Conservation (phyloP, 768 basidiomycete genomes). For the Hysterangium stoloniferum region DNA sequence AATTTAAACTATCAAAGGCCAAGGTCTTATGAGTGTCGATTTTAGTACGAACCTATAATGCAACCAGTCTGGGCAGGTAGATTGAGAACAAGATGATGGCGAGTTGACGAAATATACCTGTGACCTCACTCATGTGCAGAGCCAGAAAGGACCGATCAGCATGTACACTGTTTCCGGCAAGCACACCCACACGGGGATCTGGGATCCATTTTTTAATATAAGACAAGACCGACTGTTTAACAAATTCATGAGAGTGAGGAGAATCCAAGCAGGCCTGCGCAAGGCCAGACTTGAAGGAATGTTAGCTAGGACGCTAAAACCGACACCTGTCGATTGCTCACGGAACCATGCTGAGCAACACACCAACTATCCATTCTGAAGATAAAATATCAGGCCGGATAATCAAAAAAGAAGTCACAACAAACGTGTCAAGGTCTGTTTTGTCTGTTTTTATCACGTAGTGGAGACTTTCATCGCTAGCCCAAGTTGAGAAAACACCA, state of each 20-base stretch:
- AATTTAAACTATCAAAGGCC: slow-evolving; percentile 9
- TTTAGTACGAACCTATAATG: slow-evolving; percentile 67
- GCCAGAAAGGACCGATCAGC: slow-evolving; percentile 65
- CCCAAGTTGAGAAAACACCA: too few species aligned
- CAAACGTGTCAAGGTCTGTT: slow-evolving; percentile 57
- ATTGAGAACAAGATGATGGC: not conserved
- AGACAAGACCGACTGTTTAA: slow-evolving; percentile 50
- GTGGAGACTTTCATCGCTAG: slow-evolving; percentile 66
- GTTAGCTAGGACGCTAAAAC: slow-evolving; percentile 1
- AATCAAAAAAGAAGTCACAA: slow-evolving; percentile 8
- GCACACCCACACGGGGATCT: slow-evolving; percentile 45
- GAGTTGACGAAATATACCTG: not conserved
- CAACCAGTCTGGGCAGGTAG: slow-evolving; percentile 50
- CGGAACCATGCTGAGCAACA: slow-evolving; percentile 67
- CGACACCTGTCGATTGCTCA: slow-evolving; percentile 24
- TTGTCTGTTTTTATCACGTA: slow-evolving; percentile 73
- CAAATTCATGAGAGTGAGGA: slow-evolving; percentile 50
- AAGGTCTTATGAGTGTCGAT: slow-evolving; percentile 5
- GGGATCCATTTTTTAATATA: slow-evolving; percentile 90
- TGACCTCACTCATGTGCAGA: slow-evolving; percentile 75
- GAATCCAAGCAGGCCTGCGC: slow-evolving; percentile 74
- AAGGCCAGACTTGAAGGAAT: slow-evolving; percentile 58
- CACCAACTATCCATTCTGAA: slow-evolving; percentile 87
- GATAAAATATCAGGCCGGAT: not conserved
- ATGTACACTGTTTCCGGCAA: slow-evolving; percentile 89